Conservation (phyloP, 176 grass and related monocot species). For the Cymbopogon citratus region DNA sequence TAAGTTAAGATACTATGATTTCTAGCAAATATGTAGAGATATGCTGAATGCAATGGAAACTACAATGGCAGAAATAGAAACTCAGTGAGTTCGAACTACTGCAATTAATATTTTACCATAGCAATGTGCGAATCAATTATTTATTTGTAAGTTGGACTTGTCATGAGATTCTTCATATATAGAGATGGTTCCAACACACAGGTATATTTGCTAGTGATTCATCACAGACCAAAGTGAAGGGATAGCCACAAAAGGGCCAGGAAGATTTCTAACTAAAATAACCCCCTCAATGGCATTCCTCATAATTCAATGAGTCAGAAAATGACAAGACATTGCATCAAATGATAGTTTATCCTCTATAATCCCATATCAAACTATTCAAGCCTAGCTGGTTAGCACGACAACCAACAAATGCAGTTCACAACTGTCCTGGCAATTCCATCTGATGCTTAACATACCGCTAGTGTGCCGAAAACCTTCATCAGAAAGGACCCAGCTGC, state of each 20-base stretch:
- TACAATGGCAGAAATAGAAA: background rate
- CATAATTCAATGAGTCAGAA: background rate
- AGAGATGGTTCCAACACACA: background rate
- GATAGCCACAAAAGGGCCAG: background rate
- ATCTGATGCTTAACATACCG: constrained; percentile 37
- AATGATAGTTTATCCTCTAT: background rate
- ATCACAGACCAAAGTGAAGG: background rate
- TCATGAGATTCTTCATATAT: background rate
- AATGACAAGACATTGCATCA: background rate
- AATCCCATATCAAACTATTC: background rate
- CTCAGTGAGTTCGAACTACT: background rate
- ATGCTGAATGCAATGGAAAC: background rate
- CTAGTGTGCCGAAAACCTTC: constrained; percentile 78
- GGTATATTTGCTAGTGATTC: background rate
- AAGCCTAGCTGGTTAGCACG: background rate
- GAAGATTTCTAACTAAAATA: background rate
- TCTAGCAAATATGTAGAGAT: background rate
- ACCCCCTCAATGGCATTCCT: background rate
- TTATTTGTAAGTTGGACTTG: background rate
- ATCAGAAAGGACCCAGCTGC: constrained; percentile 84
- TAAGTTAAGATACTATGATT: background rate
- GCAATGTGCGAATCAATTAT: background rate
- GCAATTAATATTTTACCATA: background rate
- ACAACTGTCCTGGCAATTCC: background rate
- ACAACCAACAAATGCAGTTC: background rate